Conservation (phyloP, 1,139 yeast genomes). For the Pneumocystis canis region DNA sequence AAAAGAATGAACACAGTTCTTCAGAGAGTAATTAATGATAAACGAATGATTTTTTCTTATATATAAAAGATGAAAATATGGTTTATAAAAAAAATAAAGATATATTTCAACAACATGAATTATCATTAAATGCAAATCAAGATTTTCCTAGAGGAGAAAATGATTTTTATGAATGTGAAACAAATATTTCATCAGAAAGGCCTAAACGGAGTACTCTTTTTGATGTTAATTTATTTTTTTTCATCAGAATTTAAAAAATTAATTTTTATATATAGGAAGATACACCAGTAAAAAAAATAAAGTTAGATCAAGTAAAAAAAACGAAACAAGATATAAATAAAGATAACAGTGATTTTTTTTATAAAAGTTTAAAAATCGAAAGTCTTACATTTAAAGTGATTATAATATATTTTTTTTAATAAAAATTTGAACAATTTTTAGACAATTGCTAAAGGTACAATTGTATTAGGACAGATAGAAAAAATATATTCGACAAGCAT, state of each 20-base stretch:
- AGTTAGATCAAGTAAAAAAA: neutral
- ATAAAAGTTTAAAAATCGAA: neutral
- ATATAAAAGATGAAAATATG: neutral
- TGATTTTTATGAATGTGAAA: neutral
- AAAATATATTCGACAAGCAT: slow-evolving; percentile 49
- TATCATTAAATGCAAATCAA: neutral
- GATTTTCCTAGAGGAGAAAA: neutral
- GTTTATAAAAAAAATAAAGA: neutral
- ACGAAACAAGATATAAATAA: neutral
- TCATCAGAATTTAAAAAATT: neutral
- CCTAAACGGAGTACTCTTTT: neutral
- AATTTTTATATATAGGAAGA: neutral
- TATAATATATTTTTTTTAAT: neutral
- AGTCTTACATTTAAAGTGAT: neutral
- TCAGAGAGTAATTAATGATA: neutral
- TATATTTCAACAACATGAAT: neutral
- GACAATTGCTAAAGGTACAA: slow-evolving; percentile 37
- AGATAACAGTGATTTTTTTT: neutral
- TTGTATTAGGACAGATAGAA: slow-evolving; percentile 61
- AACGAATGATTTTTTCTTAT: neutral
- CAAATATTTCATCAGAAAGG: too few relatives aligned
- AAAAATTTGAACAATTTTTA: neutral
- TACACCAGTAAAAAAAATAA: neutral
- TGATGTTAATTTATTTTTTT: neutral
- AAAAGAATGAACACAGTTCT: neutral